Evolutionary conservation across 345 rosid genomes (phyloP).

Genomic region (Hibiscus tridactylites): DNA sequence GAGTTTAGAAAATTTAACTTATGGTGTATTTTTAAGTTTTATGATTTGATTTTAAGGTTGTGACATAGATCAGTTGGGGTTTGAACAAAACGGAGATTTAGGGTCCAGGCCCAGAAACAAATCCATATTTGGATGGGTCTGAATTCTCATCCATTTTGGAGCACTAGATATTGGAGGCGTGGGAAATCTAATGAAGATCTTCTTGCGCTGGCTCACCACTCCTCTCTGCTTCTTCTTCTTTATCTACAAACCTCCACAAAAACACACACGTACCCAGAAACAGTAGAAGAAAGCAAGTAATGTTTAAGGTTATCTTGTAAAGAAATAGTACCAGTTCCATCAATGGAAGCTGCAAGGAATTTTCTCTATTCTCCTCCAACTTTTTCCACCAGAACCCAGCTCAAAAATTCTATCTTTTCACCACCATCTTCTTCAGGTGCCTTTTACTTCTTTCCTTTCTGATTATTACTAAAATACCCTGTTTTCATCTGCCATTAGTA

Average conservation of each 20-base stretch:
- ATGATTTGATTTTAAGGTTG: no score
- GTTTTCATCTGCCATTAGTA: neutral
- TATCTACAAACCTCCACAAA: neutral
- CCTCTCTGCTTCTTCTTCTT: neutral
- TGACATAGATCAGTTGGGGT: neutral
- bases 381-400: conserved; percentile 39
- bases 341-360: conserved; percentile 65
- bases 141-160: neutral
- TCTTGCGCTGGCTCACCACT: neutral
- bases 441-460: neutral
- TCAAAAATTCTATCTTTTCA: conserved; percentile 32
- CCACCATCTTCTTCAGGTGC: conserved; percentile 50
- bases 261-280: neutral
- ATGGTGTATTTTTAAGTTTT: no score
- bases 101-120: neutral
- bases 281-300: neutral
- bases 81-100: neutral
- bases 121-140: no score
- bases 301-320: conserved; percentile 1
- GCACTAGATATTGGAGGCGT: conserved; percentile 10
- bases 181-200: neutral
- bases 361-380: conserved; percentile 61
- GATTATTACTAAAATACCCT: neutral
- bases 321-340: neutral
- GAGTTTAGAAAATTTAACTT: no score